phyloP scores from a whole-genome alignment of 106 monocot species.

The Hemerocallis citrina region DNA sequence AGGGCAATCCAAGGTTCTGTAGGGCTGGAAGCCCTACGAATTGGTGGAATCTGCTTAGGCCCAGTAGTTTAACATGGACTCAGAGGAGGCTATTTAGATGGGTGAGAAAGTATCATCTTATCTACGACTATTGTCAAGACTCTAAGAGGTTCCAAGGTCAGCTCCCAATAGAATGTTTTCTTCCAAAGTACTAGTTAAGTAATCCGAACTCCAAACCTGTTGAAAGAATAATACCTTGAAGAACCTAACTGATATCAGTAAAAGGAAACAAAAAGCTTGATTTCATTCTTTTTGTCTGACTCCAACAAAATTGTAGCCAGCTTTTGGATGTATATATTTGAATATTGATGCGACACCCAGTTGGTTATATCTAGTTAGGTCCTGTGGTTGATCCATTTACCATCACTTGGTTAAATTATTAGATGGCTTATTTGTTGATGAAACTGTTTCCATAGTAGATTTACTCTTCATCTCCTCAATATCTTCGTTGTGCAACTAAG shows the following conservation, averaged over 20 bases:
- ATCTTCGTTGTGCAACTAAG: too few relatives aligned
- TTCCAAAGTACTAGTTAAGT: conserved; percentile 15
- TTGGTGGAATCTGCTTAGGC: conserved; percentile 49
- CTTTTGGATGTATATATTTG: too few relatives aligned
- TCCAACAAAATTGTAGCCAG: too few relatives aligned
- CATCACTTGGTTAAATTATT: too few relatives aligned
- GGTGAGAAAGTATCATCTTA: conserved; percentile 57
- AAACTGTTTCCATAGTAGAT: too few relatives aligned
- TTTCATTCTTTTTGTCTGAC: too few relatives aligned
- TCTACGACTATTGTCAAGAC: conserved; percentile 64
- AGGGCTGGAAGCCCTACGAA: conserved; percentile 18
- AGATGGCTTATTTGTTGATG: too few relatives aligned
- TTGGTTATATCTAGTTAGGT: too few relatives aligned
- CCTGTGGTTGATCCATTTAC: too few relatives aligned
- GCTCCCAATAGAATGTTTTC: conserved; percentile 38
- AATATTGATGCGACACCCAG: too few relatives aligned
- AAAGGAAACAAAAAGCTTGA: too few relatives aligned
- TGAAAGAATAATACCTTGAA: not conserved
- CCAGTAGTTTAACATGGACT: conserved; percentile 19
- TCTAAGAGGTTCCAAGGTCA: conserved; percentile 37
- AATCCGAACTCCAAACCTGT: not conserved
- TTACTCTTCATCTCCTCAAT: too few relatives aligned
- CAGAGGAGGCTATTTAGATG: conserved; percentile 63
- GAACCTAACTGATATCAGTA: not conserved
- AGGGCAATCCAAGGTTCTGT: conserved; percentile 37